These are phyloP conservation scores for Rhizophlyctis rosea DNA, from an alignment of 192 early-diverging fungal genomes.

Conservation along the genomic window DNA sequence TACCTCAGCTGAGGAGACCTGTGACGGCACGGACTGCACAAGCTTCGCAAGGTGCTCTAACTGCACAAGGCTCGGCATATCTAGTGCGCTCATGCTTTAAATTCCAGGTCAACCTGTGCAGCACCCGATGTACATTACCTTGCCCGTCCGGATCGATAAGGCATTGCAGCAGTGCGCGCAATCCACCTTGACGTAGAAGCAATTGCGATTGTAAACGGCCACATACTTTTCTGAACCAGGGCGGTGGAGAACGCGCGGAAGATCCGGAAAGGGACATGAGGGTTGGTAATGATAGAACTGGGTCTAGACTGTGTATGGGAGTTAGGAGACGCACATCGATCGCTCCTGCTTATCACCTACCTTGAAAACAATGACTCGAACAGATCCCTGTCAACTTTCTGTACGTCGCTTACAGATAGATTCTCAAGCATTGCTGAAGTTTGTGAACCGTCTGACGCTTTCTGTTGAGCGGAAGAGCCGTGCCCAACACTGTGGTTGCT, in stretches of 20 bases:
- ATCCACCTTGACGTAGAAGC: slow-evolving; percentile 61
- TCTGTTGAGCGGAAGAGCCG: neutral
- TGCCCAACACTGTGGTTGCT: neutral
- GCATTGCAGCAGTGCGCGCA: slow-evolving; percentile 63
- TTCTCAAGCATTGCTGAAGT: too few relatives aligned
- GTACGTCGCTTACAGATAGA: too few relatives aligned
- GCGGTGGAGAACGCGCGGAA: slow-evolving; percentile 29
- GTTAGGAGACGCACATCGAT: neutral
- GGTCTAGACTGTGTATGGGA: slow-evolving; percentile 27
- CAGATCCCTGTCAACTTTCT: neutral
- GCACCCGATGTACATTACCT: slow-evolving; percentile 17
- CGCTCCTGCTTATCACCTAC: neutral
- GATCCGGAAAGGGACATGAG: slow-evolving; percentile 62
- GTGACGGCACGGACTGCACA: slow-evolving; percentile 55
- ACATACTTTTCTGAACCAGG: slow-evolving; percentile 67
- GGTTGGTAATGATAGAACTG: slow-evolving; percentile 59
- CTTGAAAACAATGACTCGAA: slow-evolving; percentile 1
- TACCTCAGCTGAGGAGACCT: slow-evolving; percentile 56
- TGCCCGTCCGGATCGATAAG: slow-evolving; percentile 56
- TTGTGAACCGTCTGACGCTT: too few relatives aligned
- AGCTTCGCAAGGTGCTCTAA: slow-evolving; percentile 57
- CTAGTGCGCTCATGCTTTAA: slow-evolving; percentile 5
- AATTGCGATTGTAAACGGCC: slow-evolving; percentile 67
- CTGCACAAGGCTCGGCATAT: slow-evolving; percentile 47
- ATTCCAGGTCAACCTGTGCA: neutral